Base-by-base conservation (phyloP, 169 alveolate species). In the Plasmodium vivax region DNA sequence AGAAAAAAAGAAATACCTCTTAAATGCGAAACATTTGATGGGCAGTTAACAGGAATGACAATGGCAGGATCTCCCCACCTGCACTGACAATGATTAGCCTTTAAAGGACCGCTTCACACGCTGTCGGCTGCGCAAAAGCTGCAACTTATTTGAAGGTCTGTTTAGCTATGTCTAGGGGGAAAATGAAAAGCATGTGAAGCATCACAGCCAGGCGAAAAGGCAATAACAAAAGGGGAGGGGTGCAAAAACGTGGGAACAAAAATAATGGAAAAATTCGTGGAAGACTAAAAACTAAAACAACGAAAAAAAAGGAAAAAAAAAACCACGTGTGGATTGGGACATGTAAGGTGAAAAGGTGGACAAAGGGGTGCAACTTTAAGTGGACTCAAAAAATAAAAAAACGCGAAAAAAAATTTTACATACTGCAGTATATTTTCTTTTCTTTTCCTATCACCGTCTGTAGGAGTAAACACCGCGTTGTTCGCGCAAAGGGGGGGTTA, bases 211-310 rank as follows among this genome's bases (percentile, higher is more conserved):
- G 56, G 12, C 23, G 56, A 32, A 58, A 56, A 82, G 27, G 16
- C 62, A 58, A 82, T 68, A 27, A 68, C 38, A 68, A 68, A 68
- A 68, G 41, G 2, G 43, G 38, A n/a, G 12, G 27, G 27, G 38
- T 2, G 38, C n/a, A 82, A 56, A 82, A 54, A 56, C 14, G 30
- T 54, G 43, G 45, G 90, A 51, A 56, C 32, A 27, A 82, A 38
- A 82, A 82, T 56, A 51, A 82, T 19, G 54, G 74, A 54, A 12
- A 82, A 82, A 51, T 47, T 82, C 32, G 9, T 43, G 38, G 9
- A 19, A 84, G 56, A 54, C 92, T 71, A 84, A 84, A 84, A 72
- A 84, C 92, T 84, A 84, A 84, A 84, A 84, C 92, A 84, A 68
- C 77, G n/a, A 27, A 68, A 68, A 68, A 68, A 68, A 68, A 68